These are phyloP conservation scores for Kalaharituber pfeilii DNA, from an alignment of 2,329 filamentous ascomycete genomes.

Conservation along the genomic window DNA sequence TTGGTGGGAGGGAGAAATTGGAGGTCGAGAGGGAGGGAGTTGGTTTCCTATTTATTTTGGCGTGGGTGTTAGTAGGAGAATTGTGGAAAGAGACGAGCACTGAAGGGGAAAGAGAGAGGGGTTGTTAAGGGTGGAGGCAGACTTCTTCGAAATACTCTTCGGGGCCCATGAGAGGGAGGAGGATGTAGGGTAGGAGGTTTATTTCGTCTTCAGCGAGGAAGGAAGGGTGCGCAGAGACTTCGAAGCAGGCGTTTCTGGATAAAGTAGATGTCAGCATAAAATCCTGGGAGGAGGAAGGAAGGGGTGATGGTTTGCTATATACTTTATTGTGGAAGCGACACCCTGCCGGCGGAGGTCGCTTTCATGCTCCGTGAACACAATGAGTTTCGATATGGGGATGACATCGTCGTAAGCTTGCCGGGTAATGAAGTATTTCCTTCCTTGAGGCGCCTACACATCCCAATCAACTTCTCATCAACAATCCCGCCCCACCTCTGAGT, in stretches of 20 bases:
- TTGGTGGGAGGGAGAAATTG: conserved; percentile 85
- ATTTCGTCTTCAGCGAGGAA: conserved; percentile 56
- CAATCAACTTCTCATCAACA: too few relatives aligned
- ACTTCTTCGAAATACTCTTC: conserved; percentile 79
- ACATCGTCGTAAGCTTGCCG: conserved; percentile 61
- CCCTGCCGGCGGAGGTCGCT: conserved; percentile 71
- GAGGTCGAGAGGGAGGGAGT: conserved; percentile 74
- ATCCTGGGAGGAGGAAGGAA: not conserved
- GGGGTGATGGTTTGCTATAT: too few relatives aligned
- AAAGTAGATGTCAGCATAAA: not conserved
- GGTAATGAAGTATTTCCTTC: conserved; percentile 56
- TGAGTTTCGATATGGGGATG: conserved; percentile 79
- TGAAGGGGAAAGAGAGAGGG: not conserved
- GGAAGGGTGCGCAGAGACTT: conserved; percentile 51
- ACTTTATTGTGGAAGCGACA: conserved; percentile 88
- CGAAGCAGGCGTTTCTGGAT: conserved; percentile 71
- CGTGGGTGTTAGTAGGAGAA: not conserved
- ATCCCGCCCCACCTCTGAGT: too few relatives aligned
- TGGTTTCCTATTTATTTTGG: conserved; percentile 44
- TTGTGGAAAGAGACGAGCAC: not conserved
- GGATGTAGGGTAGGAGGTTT: conserved; percentile 70
- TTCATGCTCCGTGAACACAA: conserved; percentile 82
- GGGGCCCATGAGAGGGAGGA: conserved; percentile 71
- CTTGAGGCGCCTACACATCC: conserved; percentile 43
- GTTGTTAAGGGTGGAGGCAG: not conserved